Evolutionary conservation across 352 stramenopile genomes (phyloP).

Genomic region (Elongisporangium prolatum): DNA sequence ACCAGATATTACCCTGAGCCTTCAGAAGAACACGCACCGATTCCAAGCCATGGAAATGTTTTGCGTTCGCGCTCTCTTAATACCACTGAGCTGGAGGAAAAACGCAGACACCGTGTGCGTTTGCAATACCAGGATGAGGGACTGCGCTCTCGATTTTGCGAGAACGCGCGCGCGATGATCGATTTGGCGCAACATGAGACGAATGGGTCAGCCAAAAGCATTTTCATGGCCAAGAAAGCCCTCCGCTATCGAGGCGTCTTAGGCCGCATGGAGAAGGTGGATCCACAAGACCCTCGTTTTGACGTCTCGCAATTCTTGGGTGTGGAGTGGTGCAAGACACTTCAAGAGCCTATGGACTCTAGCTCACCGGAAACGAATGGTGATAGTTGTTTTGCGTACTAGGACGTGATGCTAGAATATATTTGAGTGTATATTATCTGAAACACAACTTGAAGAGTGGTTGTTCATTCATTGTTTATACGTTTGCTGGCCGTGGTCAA

Average conservation of each 20-base stretch:
- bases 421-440: neutral
- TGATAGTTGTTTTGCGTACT: neutral
- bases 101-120: neutral
- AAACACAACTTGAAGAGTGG: neutral
- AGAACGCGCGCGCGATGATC: conserved; percentile 8
- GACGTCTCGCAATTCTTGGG: conserved; percentile 14
- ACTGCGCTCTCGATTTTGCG: conserved; percentile 5
- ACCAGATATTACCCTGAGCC: neutral
- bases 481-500: too few species aligned
- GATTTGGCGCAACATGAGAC: conserved; percentile 3
- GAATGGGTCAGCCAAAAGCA: conserved; percentile 1
- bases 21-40: neutral
- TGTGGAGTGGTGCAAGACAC: conserved; percentile 10
- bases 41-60: neutral
- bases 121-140: conserved; percentile 10
- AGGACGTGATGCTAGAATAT: neutral
- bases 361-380: neutral
- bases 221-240: conserved; percentile 11
- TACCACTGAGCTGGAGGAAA: neutral
- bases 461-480: too few species aligned
- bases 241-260: conserved; percentile 13
- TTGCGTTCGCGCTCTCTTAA: neutral
- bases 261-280: conserved; percentile 3
- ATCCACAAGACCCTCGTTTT: conserved; percentile 8
- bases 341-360: neutral